Percentiles rank a stretch among this genome's conserved stretches.
phyloP scores from a whole-genome alignment of 176 grass and related monocot genomes.

The Ananas comosus region DNA sequence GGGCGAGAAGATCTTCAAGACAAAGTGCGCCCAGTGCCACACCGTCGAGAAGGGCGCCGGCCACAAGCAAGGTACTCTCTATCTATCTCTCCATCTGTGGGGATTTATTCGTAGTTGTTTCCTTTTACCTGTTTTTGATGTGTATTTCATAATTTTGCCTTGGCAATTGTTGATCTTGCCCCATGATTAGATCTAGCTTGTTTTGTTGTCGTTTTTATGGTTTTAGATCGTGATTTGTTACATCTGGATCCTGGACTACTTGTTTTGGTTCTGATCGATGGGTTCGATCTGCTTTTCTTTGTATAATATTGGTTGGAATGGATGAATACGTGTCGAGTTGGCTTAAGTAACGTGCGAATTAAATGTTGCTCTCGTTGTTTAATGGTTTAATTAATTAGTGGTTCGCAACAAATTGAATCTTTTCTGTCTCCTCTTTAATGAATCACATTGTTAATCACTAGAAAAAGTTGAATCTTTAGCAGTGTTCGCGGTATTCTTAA shows the following conservation, averaged over 20 bases:
- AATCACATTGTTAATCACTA: too few relatives aligned
- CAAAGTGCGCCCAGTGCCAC: conserved; percentile 93
- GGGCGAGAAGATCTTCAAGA: conserved; percentile 92
- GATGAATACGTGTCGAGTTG: not conserved
- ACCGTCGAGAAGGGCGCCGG: conserved; percentile 77
- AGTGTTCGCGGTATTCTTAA: too few relatives aligned
- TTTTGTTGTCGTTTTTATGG: not conserved
- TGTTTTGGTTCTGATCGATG: not conserved
- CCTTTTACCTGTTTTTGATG: not conserved
- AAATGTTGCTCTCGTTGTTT: too few relatives aligned
- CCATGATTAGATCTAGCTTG: not conserved
- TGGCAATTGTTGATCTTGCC: not conserved
- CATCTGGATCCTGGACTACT: not conserved
- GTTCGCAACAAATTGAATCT: too few relatives aligned
- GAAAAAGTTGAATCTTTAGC: too few relatives aligned
- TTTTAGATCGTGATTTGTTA: not conserved
- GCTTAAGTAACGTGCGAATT: not conserved
- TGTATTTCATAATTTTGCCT: not conserved
- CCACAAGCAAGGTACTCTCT: conserved; percentile 69
- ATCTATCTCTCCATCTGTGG: not conserved
- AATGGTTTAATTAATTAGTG: too few relatives aligned
- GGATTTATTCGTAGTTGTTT: not conserved
- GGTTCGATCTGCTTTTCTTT: too few relatives aligned
- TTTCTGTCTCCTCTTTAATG: too few relatives aligned
- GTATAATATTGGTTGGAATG: not conserved